Evolutionary conservation across 441 rosid genomes (phyloP).

Genomic region (Gossypium laxum): DNA sequence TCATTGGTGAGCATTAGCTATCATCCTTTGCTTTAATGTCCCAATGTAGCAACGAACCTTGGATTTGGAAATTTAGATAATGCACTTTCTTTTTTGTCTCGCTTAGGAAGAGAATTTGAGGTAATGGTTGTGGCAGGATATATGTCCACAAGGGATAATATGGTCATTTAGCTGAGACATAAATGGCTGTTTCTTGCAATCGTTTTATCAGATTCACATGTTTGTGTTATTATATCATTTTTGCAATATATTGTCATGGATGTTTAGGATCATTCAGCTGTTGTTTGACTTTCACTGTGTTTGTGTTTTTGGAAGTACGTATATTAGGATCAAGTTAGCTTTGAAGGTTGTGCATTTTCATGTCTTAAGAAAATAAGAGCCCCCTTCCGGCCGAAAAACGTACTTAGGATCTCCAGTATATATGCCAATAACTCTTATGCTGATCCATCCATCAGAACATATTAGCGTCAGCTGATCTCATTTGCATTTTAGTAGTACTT

Average conservation of each 20-base stretch:
- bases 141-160: neutral
- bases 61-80: conserved; percentile 23
- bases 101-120: neutral
- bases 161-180: neutral
- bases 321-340: neutral
- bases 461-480: no score
- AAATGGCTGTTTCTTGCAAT: neutral
- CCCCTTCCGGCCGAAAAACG: neutral
- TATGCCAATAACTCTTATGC: neutral
- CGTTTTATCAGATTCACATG: neutral
- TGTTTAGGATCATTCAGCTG: neutral
- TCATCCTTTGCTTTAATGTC: conserved; percentile 2
- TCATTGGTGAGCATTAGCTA: neutral
- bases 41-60: conserved; percentile 13
- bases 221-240: neutral
- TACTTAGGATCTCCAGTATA: neutral
- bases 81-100: neutral
- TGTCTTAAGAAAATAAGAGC: neutral
- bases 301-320: neutral
- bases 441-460: no score
- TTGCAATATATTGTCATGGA: neutral
- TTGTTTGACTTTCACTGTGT: neutral
- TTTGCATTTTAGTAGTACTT: no score
- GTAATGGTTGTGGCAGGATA: neutral
- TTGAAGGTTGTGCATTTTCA: neutral